Evolutionary conservation across 2,329 filamentous ascomycete species (phyloP), one percentile per base, ranked within the genome.

Genomic region (Fusarium mangiferae): DNA sequence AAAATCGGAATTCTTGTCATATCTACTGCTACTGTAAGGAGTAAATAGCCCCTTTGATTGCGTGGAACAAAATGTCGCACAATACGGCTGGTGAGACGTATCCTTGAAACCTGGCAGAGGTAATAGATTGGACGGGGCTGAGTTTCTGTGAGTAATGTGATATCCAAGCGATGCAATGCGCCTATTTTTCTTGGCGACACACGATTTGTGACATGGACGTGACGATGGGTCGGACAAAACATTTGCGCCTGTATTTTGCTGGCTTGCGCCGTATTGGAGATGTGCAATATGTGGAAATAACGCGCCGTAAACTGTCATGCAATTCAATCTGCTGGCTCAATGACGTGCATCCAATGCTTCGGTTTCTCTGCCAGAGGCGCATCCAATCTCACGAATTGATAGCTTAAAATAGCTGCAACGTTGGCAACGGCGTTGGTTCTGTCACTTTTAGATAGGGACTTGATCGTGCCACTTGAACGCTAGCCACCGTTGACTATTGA

Each of bases 31-130:
- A 17, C 35, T n/a, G 35, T 41, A 55, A 28, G 35, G 35, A 55
- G 51, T 41, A 30, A n/a, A 51, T 9, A 30, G 5, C 55, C 55
- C 59, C 55, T 38, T 39, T 52, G 62, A 62, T 62, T 45, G 62
- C 45, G 45, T 52, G 26, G 30, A n/a, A 62, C 62, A 41, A 12
- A 45, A 38, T 26, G 66, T 70, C 51, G 35, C 58, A 58, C 66
- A 64, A 42, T 38, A 35, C 24, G 22, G 26, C 48, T 54, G 55
- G 63, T 70, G 66, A 54, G 58, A 70, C 67, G 24, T 65, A 56
- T 61, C 55, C 65, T 45, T 70, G 67, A 70, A 70, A 65, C 65
- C 48, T 28, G 17, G 13, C 42, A n/a, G 44, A 35, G n/a, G 6
- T 28, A 8, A 35, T 39, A 61, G 28, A n/a, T 36, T 49, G 55